Evolutionary conservation across 192 early-diverging fungal genomes (phyloP).

Genomic region (Gaertneriomyces sp.): DNA sequence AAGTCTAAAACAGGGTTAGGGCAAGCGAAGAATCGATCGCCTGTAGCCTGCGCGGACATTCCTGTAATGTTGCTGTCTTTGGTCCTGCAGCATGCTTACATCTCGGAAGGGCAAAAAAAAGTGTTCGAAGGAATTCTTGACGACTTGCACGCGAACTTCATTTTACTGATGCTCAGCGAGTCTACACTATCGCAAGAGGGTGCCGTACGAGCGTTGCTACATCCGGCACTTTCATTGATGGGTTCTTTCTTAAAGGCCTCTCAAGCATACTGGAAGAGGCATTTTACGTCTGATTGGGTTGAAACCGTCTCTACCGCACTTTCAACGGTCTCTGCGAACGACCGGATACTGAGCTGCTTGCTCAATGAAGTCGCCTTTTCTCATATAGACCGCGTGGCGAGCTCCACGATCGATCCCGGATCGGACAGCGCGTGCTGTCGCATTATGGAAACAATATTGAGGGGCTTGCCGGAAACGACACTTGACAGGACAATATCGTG

Average conservation of each 20-base stretch:
- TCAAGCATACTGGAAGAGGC: conserved; percentile 12
- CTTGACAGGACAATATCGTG: conserved; percentile 6
- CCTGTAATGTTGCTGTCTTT: conserved; percentile 6
- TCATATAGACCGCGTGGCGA: conserved; percentile 30
- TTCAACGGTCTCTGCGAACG: too few species aligned
- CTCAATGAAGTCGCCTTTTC: conserved; percentile 21
- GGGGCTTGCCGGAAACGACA: neutral
- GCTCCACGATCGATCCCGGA: conserved; percentile 22
- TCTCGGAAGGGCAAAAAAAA: conserved; percentile 21
- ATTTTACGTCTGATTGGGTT: conserved; percentile 13
- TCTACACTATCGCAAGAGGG: too few species aligned
- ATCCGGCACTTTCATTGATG: conserved; percentile 18
- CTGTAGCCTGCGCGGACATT: neutral
- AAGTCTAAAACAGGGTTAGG: neutral
- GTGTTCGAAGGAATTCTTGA: conserved; percentile 8
- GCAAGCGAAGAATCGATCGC: neutral
- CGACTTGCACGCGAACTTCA: conserved; percentile 17
- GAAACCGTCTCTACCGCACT: too few species aligned
- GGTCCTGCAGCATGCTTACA: conserved; percentile 18
- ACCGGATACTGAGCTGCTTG: too few species aligned
- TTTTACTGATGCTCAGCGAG: conserved; percentile 2
- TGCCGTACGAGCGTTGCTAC: neutral
- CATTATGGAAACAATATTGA: conserved; percentile 13
- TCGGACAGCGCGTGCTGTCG: conserved; percentile 6
- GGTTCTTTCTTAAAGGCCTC: conserved; percentile 15